Base-by-base conservation (phyloP, 164 flowering plant genomes). In the Berberis thunbergii region DNA sequence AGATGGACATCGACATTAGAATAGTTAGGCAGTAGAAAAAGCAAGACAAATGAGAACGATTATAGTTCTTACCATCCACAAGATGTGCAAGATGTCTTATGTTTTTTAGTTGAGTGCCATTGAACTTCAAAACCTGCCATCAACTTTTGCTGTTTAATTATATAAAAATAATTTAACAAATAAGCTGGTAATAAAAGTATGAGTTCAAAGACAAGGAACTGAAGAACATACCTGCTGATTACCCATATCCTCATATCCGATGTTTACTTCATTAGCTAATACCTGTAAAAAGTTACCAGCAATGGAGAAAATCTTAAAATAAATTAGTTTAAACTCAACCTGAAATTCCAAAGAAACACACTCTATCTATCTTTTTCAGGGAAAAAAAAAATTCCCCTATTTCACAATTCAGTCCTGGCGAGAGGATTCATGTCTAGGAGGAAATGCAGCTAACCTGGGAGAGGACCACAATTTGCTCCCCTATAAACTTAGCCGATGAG, bases 171-270 rank as follows among this genome's bases (percentile, higher is more conserved):
- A 9, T 53, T 12, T 44, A 3, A 6, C 12, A 48, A 7, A 50
- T 48, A 8, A 44, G 39, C 26, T 7, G 38, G 61, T 26, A 66
- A 46, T 3, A n/a, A 7, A 4, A 38, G 40, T 62, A 13, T 13
- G 43, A 49, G 1, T 44, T 41, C 13, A 63, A 10, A 41, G 11
- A 4, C 26, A 12, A 44, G 48, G 26, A 26, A 48, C 48, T n/a
- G 43, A 7, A 6, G 48, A 45, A 64, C 83, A 71, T 79, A 73
- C 98, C 90, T 93, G 98, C 73, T 85, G 95, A 70, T 88, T 88
- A 80, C 87, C 74, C 95, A 94, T 86, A 72, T 87, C 91, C 64
- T 94, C 98, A 46, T 91, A 91, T 41, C 99, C 97, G 56, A 91
- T 81, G 73, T 91, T 94, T 8, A 78, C 87, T 70, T 94, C 99